Conservation (phyloP, 2,329 filamentous ascomycete species). For the Bretziella fagacearum region DNA sequence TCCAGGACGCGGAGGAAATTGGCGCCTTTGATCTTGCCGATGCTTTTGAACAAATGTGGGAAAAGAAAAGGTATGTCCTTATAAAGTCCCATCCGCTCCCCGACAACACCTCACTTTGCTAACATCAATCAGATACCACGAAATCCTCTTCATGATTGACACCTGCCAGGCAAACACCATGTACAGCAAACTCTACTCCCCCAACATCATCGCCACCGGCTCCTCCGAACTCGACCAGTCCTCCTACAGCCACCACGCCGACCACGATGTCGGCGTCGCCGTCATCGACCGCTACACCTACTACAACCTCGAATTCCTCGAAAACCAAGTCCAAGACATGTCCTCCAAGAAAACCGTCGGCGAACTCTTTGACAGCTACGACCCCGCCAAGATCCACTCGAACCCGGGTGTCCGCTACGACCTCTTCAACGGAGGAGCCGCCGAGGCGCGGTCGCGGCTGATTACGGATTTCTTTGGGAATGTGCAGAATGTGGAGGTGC, state of each 20-base stretch:
- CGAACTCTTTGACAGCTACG: conserved; percentile 91
- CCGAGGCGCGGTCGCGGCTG: conserved; percentile 57
- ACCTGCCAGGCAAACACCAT: conserved; percentile 99
- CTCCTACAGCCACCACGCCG: conserved; percentile 92
- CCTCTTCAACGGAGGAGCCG: conserved; percentile 73
- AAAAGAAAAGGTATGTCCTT: conserved; percentile 71
- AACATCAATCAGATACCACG: conserved; percentile 52
- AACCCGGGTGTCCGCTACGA: conserved; percentile 87
- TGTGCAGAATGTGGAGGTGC: conserved; percentile 89
- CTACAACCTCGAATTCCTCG: conserved; percentile 93
- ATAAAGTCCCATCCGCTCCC: neutral
- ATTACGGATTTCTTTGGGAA: conserved; percentile 98
- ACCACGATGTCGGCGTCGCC: conserved; percentile 93
- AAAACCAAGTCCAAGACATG: conserved; percentile 72
- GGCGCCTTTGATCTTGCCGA: conserved; percentile 90
- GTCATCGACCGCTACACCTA: conserved; percentile 98
- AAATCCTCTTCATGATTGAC: conserved; percentile 99
- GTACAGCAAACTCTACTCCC: conserved; percentile 96
- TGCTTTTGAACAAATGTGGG: conserved; percentile 99
- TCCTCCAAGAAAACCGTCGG: conserved; percentile 79
- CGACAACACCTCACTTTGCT: neutral
- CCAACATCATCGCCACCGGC: conserved; percentile 96
- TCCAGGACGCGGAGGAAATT: conserved; percentile 96
- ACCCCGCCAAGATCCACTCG: conserved; percentile 85
- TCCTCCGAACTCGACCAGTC: conserved; percentile 91